Base-by-base conservation (phyloP, 2,329 filamentous ascomycete genomes). In the Elsinoe ampelina region DNA sequence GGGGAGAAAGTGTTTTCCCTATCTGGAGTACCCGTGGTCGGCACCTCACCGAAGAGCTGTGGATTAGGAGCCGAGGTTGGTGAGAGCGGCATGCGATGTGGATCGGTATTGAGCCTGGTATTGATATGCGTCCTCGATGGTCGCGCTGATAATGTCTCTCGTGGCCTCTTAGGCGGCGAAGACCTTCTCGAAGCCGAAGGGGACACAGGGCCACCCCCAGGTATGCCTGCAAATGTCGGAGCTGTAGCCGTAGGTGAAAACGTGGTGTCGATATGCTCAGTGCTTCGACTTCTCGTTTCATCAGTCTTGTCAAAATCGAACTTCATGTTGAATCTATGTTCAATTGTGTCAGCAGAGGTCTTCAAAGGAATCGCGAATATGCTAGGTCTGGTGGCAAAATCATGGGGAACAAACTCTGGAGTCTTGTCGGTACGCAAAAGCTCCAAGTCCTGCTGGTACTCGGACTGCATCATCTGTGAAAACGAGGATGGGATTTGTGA, bases 201-300 rank as follows among this genome's bases (percentile, higher is more conserved):
- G 19, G 58, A 58, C 55, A 69, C 66, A 61, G 77, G 76, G 61
- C 75, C 75, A 50, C 74, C 72, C 5, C 68, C 62, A 32, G 57
- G 56, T 38, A 55, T 58, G 43, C 72, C 72, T 48, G 69, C 64
- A 60, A 77, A 77, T 47, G 70, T 73, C 38, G 74, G 75, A 61
- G 68, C 70, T 70, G 73, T 77, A 30, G 73, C 73, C 20, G 68
- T 68, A 19, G 75, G 71, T 6, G 73, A 73, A 61, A 77, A 78
- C 26, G 72, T 74, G 52, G 74, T 74, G 58, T 77, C 76, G 65
- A 77, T 76, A 58, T 71, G 72, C 58, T 77, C 75, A 45, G 73
- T 71, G 59, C 75, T 78, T 58, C 70, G 68, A 60, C 72, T 76
- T 60, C 75, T 74, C 63, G 69, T 69, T 15, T 63, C 63, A 17